A percentile compares a stretch with the other conserved stretches of the same genome.
Evolutionary conservation across 805 yeast species (phyloP).

Genomic region (Myxozyma mucilagina): DNA sequence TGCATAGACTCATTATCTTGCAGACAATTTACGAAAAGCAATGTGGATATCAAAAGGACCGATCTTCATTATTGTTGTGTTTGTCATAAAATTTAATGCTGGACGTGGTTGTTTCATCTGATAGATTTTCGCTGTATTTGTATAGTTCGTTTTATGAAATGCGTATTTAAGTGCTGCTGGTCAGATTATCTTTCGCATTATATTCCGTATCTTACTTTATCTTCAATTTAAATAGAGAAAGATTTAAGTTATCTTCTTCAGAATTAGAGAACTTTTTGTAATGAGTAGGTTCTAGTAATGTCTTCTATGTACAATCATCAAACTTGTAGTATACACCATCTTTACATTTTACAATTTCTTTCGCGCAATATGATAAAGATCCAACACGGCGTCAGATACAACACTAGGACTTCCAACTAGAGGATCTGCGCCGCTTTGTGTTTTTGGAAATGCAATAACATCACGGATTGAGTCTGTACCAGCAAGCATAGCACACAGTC

Average conservation of each 20-base stretch:
- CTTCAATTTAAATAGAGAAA: neutral
- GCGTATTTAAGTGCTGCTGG: neutral
- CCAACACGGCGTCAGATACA: constrained; percentile 54
- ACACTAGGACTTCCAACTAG: constrained; percentile 83
- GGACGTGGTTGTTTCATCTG: neutral
- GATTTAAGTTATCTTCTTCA: neutral
- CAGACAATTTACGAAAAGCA: no score
- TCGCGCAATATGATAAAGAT: constrained; percentile 46
- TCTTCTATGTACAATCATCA: neutral
- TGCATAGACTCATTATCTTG: no score
- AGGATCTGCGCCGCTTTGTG: constrained; percentile 81
- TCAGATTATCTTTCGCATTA: neutral
- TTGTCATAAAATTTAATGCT: neutral
- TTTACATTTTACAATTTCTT: neutral
- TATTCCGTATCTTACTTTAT: neutral
- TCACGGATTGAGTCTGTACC: constrained; percentile 79
- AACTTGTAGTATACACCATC: neutral
- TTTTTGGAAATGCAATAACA: constrained; percentile 95
- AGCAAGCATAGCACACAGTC: constrained; percentile 87
- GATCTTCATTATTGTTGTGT: neutral
- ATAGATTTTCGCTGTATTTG: neutral
- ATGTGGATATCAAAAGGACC: neutral
- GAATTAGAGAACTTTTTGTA: neutral
- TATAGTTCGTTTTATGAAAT: neutral
- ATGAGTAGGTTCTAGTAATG: no score